Percentiles rank a stretch among this genome's conserved stretches.
Evolutionary conservation across 148 eudicot genomes (phyloP).

Genomic region (Arbutus unedo): DNA sequence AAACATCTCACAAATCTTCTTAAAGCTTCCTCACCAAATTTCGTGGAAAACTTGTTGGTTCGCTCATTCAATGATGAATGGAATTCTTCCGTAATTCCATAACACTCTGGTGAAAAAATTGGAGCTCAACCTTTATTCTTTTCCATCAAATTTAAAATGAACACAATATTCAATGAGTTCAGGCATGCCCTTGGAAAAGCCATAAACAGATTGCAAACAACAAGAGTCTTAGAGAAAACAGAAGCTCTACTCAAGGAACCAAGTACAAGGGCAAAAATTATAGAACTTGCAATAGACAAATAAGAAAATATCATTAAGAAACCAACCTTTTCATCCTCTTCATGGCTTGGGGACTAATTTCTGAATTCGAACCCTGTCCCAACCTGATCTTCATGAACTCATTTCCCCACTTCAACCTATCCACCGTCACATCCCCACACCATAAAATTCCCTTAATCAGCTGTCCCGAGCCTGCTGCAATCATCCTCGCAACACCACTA

Average conservation of each 20-base stretch:
- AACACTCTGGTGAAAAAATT: background rate
- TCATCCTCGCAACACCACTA: conserved; percentile 55
- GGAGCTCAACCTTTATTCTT: background rate
- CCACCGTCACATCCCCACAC: conserved; percentile 90
- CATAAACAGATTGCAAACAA: background rate
- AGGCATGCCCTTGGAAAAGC: background rate
- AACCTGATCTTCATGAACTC: conserved; percentile 53
- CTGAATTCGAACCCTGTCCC: conserved; percentile 26
- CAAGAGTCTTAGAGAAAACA: background rate
- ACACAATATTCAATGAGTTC: background rate
- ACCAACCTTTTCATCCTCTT: conserved; percentile 60
- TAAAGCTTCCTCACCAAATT: background rate
- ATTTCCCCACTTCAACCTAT: conserved; percentile 73
- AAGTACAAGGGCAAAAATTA: background rate
- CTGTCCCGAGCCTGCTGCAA: conserved; percentile 71
- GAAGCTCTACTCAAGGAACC: background rate
- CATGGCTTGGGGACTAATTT: conserved; percentile 54
- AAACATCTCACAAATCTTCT: background rate
- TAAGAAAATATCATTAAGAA: conserved; percentile 16
- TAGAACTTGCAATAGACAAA: background rate
- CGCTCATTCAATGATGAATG: background rate
- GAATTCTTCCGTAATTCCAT: background rate
- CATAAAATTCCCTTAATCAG: conserved; percentile 72
- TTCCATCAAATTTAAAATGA: too few relatives aligned
- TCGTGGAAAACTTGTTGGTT: background rate